Conservation (phyloP, 805 yeast genomes). For the Jamesozyma gamospora region DNA sequence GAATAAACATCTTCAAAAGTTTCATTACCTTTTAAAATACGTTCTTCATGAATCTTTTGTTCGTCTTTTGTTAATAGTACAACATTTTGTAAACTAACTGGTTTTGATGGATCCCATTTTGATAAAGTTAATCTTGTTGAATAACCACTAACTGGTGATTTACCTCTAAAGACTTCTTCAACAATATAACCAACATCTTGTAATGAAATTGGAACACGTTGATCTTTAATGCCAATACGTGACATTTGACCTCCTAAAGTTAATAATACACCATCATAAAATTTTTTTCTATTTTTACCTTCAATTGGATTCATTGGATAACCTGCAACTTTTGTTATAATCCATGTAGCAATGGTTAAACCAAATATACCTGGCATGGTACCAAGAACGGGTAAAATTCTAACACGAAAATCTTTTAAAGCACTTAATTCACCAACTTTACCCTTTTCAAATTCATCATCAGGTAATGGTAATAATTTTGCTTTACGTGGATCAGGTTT, state of each 20-base stretch:
- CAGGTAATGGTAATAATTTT: slow-evolving; percentile 70
- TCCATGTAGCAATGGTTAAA: slow-evolving; percentile 73
- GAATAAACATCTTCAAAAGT: slow-evolving; percentile 53
- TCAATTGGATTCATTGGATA: slow-evolving; percentile 87
- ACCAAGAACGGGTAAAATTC: slow-evolving; percentile 92
- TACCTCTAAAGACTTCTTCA: slow-evolving; percentile 90
- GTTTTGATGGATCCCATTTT: slow-evolving; percentile 69
- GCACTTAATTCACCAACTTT: slow-evolving; percentile 82
- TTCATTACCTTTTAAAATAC: slow-evolving; percentile 63
- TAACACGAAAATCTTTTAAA: slow-evolving; percentile 78
- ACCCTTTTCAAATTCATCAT: slow-evolving; percentile 49
- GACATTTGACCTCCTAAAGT: slow-evolving; percentile 80
- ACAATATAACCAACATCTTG: slow-evolving; percentile 71
- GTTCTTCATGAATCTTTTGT: slow-evolving; percentile 66
- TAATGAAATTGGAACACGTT: slow-evolving; percentile 62
- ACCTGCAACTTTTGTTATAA: slow-evolving; percentile 70
- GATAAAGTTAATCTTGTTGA: slow-evolving; percentile 73
- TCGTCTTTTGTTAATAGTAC: slow-evolving; percentile 87
- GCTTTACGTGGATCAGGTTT: slow-evolving; percentile 97
- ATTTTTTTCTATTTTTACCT: slow-evolving; percentile 77
- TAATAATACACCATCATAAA: slow-evolving; percentile 76
- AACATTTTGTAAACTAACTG: slow-evolving; percentile 62
- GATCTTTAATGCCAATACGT: slow-evolving; percentile 62
- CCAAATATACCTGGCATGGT: slow-evolving; percentile 98
- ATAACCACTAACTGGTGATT: slow-evolving; percentile 76